A percentile compares a stretch with the other conserved stretches of the same genome.
Conservation (phyloP, 2,329 filamentous ascomycete genomes). For the Ceratocystis colombiana region DNA sequence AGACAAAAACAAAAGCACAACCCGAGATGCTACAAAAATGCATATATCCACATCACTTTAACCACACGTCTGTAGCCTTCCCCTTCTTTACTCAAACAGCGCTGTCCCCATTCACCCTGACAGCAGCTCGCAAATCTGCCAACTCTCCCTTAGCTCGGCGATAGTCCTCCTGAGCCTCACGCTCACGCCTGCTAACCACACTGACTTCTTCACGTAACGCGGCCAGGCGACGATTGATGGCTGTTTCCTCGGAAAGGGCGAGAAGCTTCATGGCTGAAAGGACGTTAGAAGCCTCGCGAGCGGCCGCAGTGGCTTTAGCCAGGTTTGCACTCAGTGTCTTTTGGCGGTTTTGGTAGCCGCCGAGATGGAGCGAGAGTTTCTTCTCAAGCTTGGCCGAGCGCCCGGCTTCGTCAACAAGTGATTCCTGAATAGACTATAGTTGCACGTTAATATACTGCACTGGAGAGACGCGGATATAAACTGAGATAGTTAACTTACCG, state of each 20-base stretch:
- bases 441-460: conserved; percentile 16
- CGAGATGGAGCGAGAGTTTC: conserved; percentile 77
- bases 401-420: conserved; percentile 63
- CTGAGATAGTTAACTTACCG: conserved; percentile 42
- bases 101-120: not conserved
- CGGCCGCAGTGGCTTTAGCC: conserved; percentile 58
- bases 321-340: conserved; percentile 75
- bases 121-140: conserved; percentile 41
- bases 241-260: conserved; percentile 68
- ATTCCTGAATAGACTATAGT: conserved; percentile 56
- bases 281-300: conserved; percentile 62
- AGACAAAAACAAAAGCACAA: not conserved
- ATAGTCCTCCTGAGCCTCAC: conserved; percentile 84
- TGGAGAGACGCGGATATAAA: not conserved
- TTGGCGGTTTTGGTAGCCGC: conserved; percentile 80
- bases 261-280: conserved; percentile 65
- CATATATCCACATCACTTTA: not conserved
- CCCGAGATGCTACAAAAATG: not conserved
- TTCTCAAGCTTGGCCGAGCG: conserved; percentile 83
- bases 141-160: conserved; percentile 68
- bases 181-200: conserved; percentile 68
- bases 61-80: not conserved
- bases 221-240: conserved; percentile 61
- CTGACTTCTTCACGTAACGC: conserved; percentile 71
- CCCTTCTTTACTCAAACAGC: not conserved